A percentile compares a stretch with the other conserved stretches of the same genome.
These are phyloP conservation scores for Russula vinacea DNA, from an alignment of 768 basidiomycete species.

Conservation along the genomic window DNA sequence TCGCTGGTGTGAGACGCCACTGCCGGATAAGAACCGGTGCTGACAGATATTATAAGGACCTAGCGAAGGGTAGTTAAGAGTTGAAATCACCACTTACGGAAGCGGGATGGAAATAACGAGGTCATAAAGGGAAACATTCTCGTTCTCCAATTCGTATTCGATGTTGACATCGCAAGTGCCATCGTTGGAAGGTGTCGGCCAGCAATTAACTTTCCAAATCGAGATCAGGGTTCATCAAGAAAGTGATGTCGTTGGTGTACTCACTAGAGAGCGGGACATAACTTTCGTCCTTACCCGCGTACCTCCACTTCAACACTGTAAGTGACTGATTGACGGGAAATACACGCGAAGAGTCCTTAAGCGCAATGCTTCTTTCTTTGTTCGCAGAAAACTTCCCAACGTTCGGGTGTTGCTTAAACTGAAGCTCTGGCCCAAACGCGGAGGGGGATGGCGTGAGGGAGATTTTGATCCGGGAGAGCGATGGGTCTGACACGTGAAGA, in stretches of 20 bases:
- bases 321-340: conserved; percentile 89
- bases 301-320: conserved; percentile 90
- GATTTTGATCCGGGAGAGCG: conserved; percentile 68
- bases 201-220: conserved; percentile 76
- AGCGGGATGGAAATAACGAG: conserved; percentile 89
- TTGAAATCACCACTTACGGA: conserved; percentile 57
- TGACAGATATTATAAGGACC: conserved; percentile 33
- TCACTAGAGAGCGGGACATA: conserved; percentile 87
- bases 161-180: conserved; percentile 94
- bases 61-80: neutral
- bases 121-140: conserved; percentile 75
- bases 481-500: conserved; percentile 75
- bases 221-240: neutral
- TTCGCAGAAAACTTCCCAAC: conserved; percentile 80
- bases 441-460: conserved; percentile 54
- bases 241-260: conserved; percentile 34
- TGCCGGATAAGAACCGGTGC: conserved; percentile 80
- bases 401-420: conserved; percentile 97
- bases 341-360: conserved; percentile 77
- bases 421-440: conserved; percentile 65
- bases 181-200: conserved; percentile 90
- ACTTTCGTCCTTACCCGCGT: conserved; percentile 86
- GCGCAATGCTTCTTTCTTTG: conserved; percentile 62
- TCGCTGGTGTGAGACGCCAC: conserved; percentile 72
- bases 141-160: conserved; percentile 94